Conservation (phyloP, 352 stramenopile genomes). For the Globisporangium camurandrum region DNA sequence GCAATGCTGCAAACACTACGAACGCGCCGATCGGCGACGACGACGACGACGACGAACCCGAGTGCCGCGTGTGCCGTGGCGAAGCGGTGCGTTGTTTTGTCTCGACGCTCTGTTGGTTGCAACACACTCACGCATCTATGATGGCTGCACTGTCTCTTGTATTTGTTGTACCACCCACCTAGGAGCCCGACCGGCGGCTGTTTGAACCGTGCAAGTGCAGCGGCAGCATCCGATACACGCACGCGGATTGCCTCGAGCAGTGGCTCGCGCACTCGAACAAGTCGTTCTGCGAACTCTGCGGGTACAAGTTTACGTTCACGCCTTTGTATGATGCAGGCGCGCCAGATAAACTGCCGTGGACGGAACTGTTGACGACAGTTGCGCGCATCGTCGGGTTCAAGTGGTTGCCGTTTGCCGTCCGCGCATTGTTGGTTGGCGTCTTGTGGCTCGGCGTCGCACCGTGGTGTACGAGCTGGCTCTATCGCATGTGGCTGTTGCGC, state of each 20-base stretch:
- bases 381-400: conserved; percentile 69
- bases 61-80: conserved; percentile 92
- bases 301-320: conserved; percentile 89
- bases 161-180: too few relatives aligned
- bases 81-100: conserved; percentile 56
- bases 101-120: too few relatives aligned
- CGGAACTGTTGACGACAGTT: conserved; percentile 83
- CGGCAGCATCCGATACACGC: conserved; percentile 91
- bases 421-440: conserved; percentile 60
- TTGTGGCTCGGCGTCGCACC: conserved; percentile 88
- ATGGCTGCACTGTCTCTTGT: neutral
- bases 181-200: conserved; percentile 64
- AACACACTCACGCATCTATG: neutral
- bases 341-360: conserved; percentile 81
- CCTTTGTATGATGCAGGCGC: conserved; percentile 86
- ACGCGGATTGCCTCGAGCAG: conserved; percentile 92
- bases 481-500: conserved; percentile 91
- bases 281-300: conserved; percentile 91
- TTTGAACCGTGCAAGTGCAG: conserved; percentile 92
- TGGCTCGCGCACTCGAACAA: conserved; percentile 92
- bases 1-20: neutral
- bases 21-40: conserved; percentile 6
- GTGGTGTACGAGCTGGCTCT: conserved; percentile 90
- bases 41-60: conserved; percentile 72
- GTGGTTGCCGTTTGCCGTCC: conserved; percentile 85